Base-by-base conservation (phyloP, 768 basidiomycete genomes). In the Pholiota conissans region DNA sequence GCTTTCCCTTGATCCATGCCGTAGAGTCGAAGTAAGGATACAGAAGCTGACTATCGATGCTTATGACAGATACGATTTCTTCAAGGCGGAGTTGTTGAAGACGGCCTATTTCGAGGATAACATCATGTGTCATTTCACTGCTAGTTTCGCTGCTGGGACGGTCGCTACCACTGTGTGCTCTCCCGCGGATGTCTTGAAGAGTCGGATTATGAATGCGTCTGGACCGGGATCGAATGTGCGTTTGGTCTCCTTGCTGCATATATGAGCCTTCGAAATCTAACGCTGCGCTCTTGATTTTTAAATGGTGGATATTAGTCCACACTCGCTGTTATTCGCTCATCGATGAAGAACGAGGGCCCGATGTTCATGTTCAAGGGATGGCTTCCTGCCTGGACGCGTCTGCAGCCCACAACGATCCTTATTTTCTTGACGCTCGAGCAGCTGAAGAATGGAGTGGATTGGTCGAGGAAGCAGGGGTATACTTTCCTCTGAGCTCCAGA, bases 301-400 rank as follows among this genome's bases (percentile, higher is more conserved):
- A n/a, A n/a, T n/a, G n/a, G n/a, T n/a, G n/a, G n/a, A n/a, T n/a
- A n/a, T n/a, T 62, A 88, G 86, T 91, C 89, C 1, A 90, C 91
- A 0, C 61, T 93, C 26, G 79, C 72, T 5, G 88, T 90, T 39
- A 91, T 93, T 67, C 77, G 80, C 18, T 63, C 77, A 10, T 89
- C 90, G 18, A 74, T 94, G 59, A 78, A 81, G 58, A 85, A 74
- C 61, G 92, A 94, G 64, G 92, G 92, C 13, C 70, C 90, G 3
- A 89, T 88, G 84, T 94, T 93, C 80, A 90, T 94, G 88, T 92
- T 94, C 79, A 92, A 91, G 69, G 92, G 92, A 60, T 94, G 92
- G 92, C 71, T 93, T 8, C 92, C 92, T 0, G 90, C 91, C 10
- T 94, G 91, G 91, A 82, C 84, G 51, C 80, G 92, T 69, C 79